Evolutionary conservation across 2,329 filamentous ascomycete genomes (phyloP).

Genomic region (Emydomyces testavorans): DNA sequence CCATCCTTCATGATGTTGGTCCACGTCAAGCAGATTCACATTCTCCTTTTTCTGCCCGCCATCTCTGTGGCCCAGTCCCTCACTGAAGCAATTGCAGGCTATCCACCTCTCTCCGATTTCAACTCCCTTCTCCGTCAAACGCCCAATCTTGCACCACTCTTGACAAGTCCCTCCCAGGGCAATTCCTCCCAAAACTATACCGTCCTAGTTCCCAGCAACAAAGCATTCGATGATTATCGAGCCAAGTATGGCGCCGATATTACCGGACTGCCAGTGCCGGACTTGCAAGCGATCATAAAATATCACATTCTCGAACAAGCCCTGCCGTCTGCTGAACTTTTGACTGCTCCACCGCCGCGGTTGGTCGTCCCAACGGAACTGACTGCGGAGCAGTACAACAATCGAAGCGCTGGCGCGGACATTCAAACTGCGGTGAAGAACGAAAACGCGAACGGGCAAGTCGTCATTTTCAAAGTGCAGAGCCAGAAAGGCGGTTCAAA

Average conservation of each 20-base stretch:
- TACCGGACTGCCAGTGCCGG: neutral
- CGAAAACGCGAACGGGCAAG: slow-evolving; percentile 2
- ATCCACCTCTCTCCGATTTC: neutral
- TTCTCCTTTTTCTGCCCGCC: neutral
- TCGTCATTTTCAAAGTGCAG: slow-evolving; percentile 5
- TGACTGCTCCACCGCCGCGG: slow-evolving; percentile 3
- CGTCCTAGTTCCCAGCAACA: slow-evolving; percentile 10
- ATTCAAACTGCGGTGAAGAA: neutral
- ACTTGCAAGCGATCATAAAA: slow-evolving; percentile 6
- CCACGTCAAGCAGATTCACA: neutral
- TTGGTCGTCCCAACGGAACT: slow-evolving; percentile 10
- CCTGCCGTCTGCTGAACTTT: neutral
- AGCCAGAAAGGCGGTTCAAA: neutral
- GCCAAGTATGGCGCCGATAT: slow-evolving; percentile 3
- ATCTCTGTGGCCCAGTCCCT: neutral
- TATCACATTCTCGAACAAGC: slow-evolving; percentile 8
- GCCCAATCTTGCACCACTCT: neutral
- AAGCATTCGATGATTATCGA: slow-evolving; percentile 7
- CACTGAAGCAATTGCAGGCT: neutral
- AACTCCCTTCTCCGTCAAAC: neutral
- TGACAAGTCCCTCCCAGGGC: neutral
- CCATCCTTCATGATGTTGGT: neutral
- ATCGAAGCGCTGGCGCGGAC: slow-evolving; percentile 6
- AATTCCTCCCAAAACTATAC: slow-evolving; percentile 2
- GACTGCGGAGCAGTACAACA: slow-evolving; percentile 9